Evolutionary conservation across 2,329 filamentous ascomycete genomes (phyloP), one percentile per base, ranked within the genome.

Genomic region (Aspergillus vadensis): DNA sequence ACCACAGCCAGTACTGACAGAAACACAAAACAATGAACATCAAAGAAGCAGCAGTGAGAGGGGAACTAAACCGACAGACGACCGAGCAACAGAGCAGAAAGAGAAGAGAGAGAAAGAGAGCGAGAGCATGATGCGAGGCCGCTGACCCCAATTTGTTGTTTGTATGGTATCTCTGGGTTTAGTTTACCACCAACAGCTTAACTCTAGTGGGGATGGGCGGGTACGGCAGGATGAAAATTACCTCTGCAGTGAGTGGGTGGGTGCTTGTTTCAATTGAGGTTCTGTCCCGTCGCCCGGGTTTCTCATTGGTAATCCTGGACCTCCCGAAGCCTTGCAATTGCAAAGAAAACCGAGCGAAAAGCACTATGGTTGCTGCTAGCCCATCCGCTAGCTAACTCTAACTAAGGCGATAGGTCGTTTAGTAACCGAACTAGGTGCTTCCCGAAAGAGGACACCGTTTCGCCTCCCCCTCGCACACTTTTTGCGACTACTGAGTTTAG

Each of bases 191-290:
- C 10, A 25, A 50, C 23, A 41, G 48, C 57, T 62, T 63, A 54
- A 48, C 58, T 59, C 41, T 15, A 55, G 32, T 60, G 30, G 47
- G 59, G 62, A 52, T 47, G 57, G 38, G 47, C 36, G 15, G 30
- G 52, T 44, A 50, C 21, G 27, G 27, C 7, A 23, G 57, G 47
- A 59, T 38, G 58, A 65, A 63, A 65, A 65, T 65, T 65, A 65
- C 63, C 5, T 21, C 7, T 21, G 47, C 25, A 36, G 25, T 12
- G 25, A 39, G 15, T 48, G 32, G 44, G n/a, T 57, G 54, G 43
- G 25, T 56, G 41, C 48, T 55, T 36, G 58, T 53, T 57, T 55
- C 30, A 30, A 54, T 39, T 57, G 39, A 21, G 52, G 19, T 57
- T 44, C 39, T 50, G 39, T 25, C 9, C 47, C 47, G 27, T 47